A percentile compares a stretch with the other conserved stretches of the same genome.
Evolutionary conservation across 2,329 filamentous ascomycete species (phyloP).

Genomic region (Cephalotrichum gorgonifer): DNA sequence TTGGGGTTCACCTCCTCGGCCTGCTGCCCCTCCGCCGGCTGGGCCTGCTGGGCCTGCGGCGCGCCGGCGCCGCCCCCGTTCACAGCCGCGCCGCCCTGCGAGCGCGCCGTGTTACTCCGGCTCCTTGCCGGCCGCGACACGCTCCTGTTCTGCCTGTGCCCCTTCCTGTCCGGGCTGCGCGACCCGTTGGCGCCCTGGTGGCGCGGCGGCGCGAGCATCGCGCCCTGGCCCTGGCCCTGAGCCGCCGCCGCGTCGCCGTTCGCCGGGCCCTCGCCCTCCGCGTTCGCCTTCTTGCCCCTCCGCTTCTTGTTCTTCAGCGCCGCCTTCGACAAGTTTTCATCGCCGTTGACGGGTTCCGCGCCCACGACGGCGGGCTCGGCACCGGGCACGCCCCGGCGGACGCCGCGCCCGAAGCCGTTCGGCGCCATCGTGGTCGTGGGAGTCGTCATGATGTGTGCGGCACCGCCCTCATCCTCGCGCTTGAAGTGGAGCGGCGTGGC

Average conservation of each 20-base stretch:
- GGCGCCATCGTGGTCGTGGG: constrained; percentile 45
- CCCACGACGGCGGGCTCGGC: constrained; percentile 58
- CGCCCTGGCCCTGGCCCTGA: constrained; percentile 19
- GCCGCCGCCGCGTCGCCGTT: neutral
- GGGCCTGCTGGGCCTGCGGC: constrained; percentile 19
- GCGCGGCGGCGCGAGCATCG: constrained; percentile 34
- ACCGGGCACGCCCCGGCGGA: constrained; percentile 74
- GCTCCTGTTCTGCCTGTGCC: constrained; percentile 40
- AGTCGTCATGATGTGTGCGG: constrained; percentile 64
- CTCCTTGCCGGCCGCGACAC: constrained; percentile 40
- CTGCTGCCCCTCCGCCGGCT: constrained; percentile 26
- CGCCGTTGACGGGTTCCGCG: constrained; percentile 52
- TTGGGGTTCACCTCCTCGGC: constrained; percentile 52
- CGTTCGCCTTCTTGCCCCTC: constrained; percentile 81
- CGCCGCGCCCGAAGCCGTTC: constrained; percentile 76
- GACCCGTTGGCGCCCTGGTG: constrained; percentile 29
- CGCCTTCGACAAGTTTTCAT: constrained; percentile 70
- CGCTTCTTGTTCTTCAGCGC: constrained; percentile 99
- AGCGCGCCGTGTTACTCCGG: constrained; percentile 41
- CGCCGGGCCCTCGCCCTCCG: constrained; percentile 28
- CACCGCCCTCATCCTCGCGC: constrained; percentile 92
- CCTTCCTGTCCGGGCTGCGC: constrained; percentile 57
- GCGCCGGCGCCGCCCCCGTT: neutral
- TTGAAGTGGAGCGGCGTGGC: constrained; percentile 90
- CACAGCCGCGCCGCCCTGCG: constrained; percentile 9